Evolutionary conservation across 208 protist genomes (phyloP).

Genomic region (Acanthamoeba lenticulata): DNA sequence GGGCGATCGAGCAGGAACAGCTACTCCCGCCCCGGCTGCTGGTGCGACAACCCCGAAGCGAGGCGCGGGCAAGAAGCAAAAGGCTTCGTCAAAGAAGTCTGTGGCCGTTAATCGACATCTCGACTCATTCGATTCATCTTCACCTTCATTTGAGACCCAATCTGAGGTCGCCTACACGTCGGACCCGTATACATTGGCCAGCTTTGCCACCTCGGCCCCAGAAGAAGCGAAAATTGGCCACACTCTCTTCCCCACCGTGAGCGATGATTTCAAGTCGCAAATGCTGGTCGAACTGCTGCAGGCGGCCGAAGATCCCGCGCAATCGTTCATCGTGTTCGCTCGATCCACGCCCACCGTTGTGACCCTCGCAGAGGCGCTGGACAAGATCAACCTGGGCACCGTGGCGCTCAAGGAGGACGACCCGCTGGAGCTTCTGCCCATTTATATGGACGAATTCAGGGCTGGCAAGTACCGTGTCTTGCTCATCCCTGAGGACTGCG

Average conservation of each 20-base stretch:
- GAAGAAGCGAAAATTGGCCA: background rate
- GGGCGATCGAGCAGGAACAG: background rate
- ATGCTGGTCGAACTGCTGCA: background rate
- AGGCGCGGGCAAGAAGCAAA: background rate
- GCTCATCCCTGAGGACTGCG: background rate
- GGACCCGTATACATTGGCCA: too few species aligned
- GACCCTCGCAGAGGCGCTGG: background rate
- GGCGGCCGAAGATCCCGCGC: background rate
- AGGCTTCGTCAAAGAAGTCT: background rate
- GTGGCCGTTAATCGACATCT: background rate
- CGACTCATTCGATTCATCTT: background rate
- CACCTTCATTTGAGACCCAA: too few species aligned
- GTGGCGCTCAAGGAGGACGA: constrained; percentile 17
- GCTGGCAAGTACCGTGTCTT: background rate
- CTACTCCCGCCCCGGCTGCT: too few species aligned
- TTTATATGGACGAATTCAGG: background rate
- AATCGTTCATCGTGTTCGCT: background rate
- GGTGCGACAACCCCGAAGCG: background rate
- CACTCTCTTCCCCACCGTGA: background rate
- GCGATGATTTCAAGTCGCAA: background rate
- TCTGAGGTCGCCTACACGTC: too few species aligned
- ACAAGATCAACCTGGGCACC: background rate
- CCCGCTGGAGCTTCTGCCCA: background rate
- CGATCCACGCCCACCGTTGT: background rate
- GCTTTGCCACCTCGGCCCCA: too few species aligned